These are phyloP conservation scores for Gaultheria prostrata DNA, from an alignment of 148 eudicot species.

Conservation along the genomic window DNA sequence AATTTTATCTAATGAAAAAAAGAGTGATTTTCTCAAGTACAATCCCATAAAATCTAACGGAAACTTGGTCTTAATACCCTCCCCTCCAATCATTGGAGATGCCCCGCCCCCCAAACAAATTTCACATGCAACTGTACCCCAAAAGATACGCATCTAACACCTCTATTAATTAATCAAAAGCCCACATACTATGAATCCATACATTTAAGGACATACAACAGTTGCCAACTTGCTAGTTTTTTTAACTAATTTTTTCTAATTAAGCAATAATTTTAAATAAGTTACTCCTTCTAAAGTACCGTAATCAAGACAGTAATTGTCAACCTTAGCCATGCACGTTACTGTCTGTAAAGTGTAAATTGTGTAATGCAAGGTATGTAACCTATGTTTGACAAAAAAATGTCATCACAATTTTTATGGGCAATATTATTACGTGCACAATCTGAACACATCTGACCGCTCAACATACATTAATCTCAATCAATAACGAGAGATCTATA, in stretches of 20 bases:
- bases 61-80: too few species aligned
- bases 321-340: slow-evolving; percentile 4
- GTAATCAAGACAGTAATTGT: not conserved
- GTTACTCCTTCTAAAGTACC: not conserved
- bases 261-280: not conserved
- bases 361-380: not conserved
- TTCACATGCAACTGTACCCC: slow-evolving; percentile 15
- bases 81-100: not conserved
- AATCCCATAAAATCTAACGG: too few species aligned
- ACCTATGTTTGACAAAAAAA: not conserved
- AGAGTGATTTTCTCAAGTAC: too few species aligned
- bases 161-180: not conserved
- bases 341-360: not conserved
- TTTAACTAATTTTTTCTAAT: not conserved
- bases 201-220: not conserved
- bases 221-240: not conserved
- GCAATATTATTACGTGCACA: not conserved
- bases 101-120: slow-evolving; percentile 1
- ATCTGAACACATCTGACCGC: not conserved
- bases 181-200: not conserved
- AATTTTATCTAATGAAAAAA: too few species aligned
- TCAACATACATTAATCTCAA: too few species aligned
- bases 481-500: too few species aligned
- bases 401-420: not conserved
- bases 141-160: slow-evolving; percentile 7